Base-by-base conservation (phyloP, 495 filamentous ascomycete species). In the Tuber microsphaerosporum region DNA sequence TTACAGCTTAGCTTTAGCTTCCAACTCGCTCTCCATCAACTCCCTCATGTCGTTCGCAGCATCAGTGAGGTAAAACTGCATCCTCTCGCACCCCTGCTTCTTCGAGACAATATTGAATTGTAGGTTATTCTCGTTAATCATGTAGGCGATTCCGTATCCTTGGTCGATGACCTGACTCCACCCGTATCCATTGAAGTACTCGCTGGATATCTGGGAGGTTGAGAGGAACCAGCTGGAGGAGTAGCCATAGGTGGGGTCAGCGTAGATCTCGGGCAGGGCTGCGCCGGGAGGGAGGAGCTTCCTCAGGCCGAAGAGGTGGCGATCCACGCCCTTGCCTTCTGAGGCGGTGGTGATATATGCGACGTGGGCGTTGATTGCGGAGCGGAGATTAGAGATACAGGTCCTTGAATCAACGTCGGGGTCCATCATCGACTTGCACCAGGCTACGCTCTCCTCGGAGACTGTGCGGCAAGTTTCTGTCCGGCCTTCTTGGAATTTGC, bases 41-140 rank as follows among this genome's bases (percentile, higher is more conserved):
- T 97, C 94, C 79, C 95, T 88, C 80, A 98, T 89, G 75, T 99
- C 96, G 70, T 89, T 88, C 9, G 94, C 96, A 1, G 96, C 95
- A 86, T 97, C 94, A 82, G 91, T 95, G 81, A 99, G 84, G 86
- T 91, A 98, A 87, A 92, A 92, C 85, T 91, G 92, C 94, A 99
- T 97, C 82, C 92, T 91, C 81, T 97, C 89, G 81, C 90, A 91
- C 73, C 94, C 95, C 39, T 97, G 86, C 73, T 92, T 90, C 89
- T 98, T 99, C 85, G 90, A 93, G 77, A 94, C 93, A 82, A 99
- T 92, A 87, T 99, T 99, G 88, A 98, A 98, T 88, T 97, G 94
- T 77, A 99, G 88, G 87, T 85, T 88, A 84, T 96, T 97, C 88
- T 99, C 95, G 82, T 99, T 99, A 82, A 99, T 97, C 96, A 99